phyloP scores from a whole-genome alignment of 768 basidiomycete species.

The Hygrocybe punicea region DNA sequence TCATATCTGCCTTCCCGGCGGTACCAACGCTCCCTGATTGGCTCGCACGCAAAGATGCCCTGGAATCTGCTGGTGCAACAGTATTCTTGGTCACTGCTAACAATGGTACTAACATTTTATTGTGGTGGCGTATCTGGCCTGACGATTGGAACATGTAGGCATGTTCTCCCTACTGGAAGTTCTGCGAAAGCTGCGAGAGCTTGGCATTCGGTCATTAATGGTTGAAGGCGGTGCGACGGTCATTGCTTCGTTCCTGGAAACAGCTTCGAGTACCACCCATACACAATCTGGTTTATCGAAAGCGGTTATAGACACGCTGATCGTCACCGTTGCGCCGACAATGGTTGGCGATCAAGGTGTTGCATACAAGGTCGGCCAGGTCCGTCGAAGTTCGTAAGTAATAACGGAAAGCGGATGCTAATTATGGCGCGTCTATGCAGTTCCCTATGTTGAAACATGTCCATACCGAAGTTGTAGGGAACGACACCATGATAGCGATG shows the following conservation, averaged over 20 bases:
- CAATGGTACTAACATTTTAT: constrained; percentile 29
- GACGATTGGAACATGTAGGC: neutral
- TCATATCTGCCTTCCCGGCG: constrained; percentile 48
- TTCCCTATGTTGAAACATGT: constrained; percentile 24
- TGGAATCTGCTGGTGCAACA: constrained; percentile 65
- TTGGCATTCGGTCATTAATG: constrained; percentile 78
- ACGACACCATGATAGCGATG: constrained; percentile 34
- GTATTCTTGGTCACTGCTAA: constrained; percentile 50
- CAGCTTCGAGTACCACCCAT: neutral
- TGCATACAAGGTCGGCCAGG: constrained; percentile 42
- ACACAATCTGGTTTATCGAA: constrained; percentile 25
- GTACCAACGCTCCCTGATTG: constrained; percentile 14
- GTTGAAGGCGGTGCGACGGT: constrained; percentile 91
- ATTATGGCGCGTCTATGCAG: neutral
- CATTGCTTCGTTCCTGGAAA: constrained; percentile 65
- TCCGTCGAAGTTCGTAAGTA: constrained; percentile 16
- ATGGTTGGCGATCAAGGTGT: constrained; percentile 74
- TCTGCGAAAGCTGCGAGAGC: constrained; percentile 49
- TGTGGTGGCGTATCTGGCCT: neutral
- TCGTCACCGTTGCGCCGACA: constrained; percentile 86
- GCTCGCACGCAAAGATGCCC: constrained; percentile 36
- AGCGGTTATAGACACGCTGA: constrained; percentile 73
- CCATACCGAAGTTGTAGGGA: constrained; percentile 35
- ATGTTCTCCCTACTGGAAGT: constrained; percentile 46
- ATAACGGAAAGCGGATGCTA: neutral